phyloP scores from a whole-genome alignment of 768 basidiomycete species.

The Hygrophorus russula region DNA sequence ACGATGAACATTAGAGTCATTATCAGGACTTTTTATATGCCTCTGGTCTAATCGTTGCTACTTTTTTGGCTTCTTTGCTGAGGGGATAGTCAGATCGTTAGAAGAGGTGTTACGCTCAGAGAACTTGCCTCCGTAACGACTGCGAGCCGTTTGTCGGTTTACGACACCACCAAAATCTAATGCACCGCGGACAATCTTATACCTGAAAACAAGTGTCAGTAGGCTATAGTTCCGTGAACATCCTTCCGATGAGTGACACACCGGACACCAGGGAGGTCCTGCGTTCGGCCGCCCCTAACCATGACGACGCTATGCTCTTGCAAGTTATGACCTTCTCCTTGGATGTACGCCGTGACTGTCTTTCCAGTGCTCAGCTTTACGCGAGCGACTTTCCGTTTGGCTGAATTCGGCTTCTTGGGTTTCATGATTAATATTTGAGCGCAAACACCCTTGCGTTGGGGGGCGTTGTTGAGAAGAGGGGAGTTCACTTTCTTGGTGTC shows the following conservation, averaged over 20 bases:
- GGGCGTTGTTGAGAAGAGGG: constrained; percentile 72
- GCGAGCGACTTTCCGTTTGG: constrained; percentile 92
- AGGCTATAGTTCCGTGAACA: neutral
- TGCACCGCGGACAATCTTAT: constrained; percentile 90
- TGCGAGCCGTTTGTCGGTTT: constrained; percentile 68
- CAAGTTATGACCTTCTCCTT: constrained; percentile 94
- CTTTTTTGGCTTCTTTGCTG: constrained; percentile 78
- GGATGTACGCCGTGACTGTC: constrained; percentile 87
- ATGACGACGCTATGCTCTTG: constrained; percentile 97
- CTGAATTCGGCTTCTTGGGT: constrained; percentile 98
- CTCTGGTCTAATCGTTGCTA: neutral
- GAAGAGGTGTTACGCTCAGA: neutral
- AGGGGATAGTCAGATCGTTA: constrained; percentile 7
- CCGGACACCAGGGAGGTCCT: constrained; percentile 98
- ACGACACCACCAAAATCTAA: constrained; percentile 88
- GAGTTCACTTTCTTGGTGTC: constrained; percentile 36
- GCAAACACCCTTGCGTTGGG: constrained; percentile 90
- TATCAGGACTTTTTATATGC: neutral
- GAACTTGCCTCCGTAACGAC: constrained; percentile 75
- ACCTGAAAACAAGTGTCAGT: constrained; percentile 35
- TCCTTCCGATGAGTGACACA: constrained; percentile 23
- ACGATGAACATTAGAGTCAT: neutral
- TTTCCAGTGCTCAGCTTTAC: constrained; percentile 88
- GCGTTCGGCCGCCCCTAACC: constrained; percentile 89
- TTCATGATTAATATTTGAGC: constrained; percentile 68